Evolutionary conservation across 2,329 filamentous ascomycete genomes (phyloP).

Genomic region (Ascochyta clinopodiicola): DNA sequence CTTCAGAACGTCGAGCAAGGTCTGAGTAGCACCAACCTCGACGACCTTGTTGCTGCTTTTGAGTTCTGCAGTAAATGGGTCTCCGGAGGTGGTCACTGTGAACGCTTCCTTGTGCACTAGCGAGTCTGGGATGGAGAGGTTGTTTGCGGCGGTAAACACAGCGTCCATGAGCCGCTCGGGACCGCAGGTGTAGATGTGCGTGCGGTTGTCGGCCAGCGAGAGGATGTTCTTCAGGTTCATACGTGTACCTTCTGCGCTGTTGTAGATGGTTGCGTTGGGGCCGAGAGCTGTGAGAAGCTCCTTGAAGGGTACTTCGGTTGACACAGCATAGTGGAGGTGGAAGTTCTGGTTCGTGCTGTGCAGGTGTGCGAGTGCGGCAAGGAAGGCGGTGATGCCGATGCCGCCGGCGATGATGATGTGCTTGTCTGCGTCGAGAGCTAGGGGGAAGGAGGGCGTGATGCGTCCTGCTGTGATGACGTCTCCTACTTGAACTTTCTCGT

Average conservation of each 20-base stretch:
- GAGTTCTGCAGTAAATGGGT: conserved; percentile 66
- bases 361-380: conserved; percentile 56
- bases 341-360: conserved; percentile 47
- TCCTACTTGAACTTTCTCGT: conserved; percentile 56
- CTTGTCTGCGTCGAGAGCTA: conserved; percentile 57
- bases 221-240: conserved; percentile 61
- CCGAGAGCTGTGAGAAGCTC: conserved; percentile 55
- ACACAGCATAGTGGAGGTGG: conserved; percentile 65
- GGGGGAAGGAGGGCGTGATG: conserved; percentile 59
- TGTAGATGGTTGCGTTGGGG: conserved; percentile 59
- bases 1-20: conserved; percentile 51
- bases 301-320: conserved; percentile 62
- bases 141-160: conserved; percentile 51
- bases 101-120: conserved; percentile 70
- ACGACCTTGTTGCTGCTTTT: conserved; percentile 53
- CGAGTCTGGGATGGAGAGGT: conserved; percentile 53
- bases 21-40: conserved; percentile 51
- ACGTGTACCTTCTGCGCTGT: conserved; percentile 57
- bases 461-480: conserved; percentile 60
- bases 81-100: conserved; percentile 59
- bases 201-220: conserved; percentile 57
- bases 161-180: conserved; percentile 64
- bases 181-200: conserved; percentile 68
- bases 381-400: conserved; percentile 71
- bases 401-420: conserved; percentile 70